Conservation (phyloP, 495 filamentous ascomycete species). For the Hypoxylon cercidicola region DNA sequence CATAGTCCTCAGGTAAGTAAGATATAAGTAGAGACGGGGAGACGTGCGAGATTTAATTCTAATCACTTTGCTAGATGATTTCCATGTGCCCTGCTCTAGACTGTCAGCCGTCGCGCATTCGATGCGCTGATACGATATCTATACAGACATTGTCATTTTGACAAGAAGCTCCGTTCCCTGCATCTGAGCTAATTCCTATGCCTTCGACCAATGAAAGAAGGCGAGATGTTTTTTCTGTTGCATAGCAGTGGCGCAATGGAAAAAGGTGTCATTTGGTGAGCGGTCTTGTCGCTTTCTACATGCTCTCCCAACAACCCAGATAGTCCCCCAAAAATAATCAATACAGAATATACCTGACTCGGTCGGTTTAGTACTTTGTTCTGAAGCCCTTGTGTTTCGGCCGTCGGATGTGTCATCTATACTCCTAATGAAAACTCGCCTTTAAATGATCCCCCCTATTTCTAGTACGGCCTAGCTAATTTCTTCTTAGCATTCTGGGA, state of each 20-base stretch:
- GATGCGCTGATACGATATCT: too few relatives aligned
- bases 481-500: too few relatives aligned
- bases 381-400: background rate
- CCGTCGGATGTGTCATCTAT: too few relatives aligned
- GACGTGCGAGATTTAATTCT: constrained; percentile 1
- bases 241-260: constrained; percentile 23
- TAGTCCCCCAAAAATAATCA: constrained; percentile 4
- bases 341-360: background rate
- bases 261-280: background rate
- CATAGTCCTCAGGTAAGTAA: background rate
- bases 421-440: too few relatives aligned
- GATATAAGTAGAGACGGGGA: background rate
- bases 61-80: background rate
- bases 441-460: background rate
- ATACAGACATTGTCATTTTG: too few relatives aligned
- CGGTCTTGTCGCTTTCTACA: constrained; percentile 1
- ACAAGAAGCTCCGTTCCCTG: too few relatives aligned
- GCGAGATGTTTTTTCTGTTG: background rate
- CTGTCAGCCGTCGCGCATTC: background rate
- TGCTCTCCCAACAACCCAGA: background rate
- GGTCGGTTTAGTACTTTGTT: background rate
- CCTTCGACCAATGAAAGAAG: too few relatives aligned
- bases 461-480: background rate
- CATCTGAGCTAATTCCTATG: too few relatives aligned
- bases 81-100: background rate